phyloP scores from a whole-genome alignment of 495 filamentous ascomycete species.

The Opeltia flavorubescens region DNA sequence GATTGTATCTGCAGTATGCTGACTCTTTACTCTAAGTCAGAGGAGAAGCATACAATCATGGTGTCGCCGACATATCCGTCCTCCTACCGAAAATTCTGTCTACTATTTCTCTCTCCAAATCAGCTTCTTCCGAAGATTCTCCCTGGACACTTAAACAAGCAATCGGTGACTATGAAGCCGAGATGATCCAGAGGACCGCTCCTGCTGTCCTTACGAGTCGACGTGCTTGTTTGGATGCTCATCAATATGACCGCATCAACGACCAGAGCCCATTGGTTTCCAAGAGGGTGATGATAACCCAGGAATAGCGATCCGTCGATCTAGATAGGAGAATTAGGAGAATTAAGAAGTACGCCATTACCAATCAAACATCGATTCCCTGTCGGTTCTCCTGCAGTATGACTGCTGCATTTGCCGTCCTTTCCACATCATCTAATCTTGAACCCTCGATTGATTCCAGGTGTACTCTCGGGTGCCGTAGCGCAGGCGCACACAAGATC shows the following conservation, averaged over 20 bases:
- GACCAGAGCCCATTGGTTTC: conserved; percentile 24
- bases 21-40: conserved; percentile 20
- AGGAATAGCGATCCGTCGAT: neutral
- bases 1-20: neutral
- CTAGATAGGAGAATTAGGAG: neutral
- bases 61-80: conserved; percentile 35
- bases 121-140: conserved; percentile 3
- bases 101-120: neutral
- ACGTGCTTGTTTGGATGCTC: conserved; percentile 49
- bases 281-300: conserved; percentile 8
- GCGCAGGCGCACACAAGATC: no score
- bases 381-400: no score
- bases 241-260: conserved; percentile 33
- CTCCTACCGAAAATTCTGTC: conserved; percentile 21
- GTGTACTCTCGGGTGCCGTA: no score
- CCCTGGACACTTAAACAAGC: conserved; percentile 15
- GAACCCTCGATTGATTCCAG: no score
- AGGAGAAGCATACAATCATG: conserved; percentile 48
- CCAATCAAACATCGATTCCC: neutral
- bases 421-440: no score
- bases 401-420: no score
- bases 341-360: neutral
- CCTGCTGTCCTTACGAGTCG: conserved; percentile 41
- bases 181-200: conserved; percentile 32
- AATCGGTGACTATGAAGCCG: conserved; percentile 34